phyloP scores from a whole-genome alignment of 1,284 basidiomycete genomes.

The Sanguinoderma infundibulare region DNA sequence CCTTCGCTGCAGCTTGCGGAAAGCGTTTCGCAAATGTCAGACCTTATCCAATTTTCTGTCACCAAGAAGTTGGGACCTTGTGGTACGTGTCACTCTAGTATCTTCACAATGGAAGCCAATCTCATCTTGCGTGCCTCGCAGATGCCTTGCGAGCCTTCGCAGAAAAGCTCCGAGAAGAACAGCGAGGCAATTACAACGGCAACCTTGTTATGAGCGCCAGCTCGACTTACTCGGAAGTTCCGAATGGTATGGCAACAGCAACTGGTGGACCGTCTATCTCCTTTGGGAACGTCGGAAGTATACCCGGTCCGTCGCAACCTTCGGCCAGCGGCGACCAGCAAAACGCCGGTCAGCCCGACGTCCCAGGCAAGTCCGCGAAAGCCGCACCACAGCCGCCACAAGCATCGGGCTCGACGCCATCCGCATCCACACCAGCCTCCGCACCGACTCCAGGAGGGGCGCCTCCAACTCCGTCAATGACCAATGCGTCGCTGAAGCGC shows the following conservation, averaged over 20 bases:
- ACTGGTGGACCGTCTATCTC: not conserved
- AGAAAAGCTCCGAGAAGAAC: slow-evolving; percentile 46
- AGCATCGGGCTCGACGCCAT: slow-evolving; percentile 46
- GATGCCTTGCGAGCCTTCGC: slow-evolving; percentile 52
- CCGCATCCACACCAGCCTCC: slow-evolving; percentile 34
- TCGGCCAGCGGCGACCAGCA: slow-evolving; percentile 43
- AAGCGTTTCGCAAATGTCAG: slow-evolving; percentile 75
- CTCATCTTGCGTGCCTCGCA: slow-evolving; percentile 20
- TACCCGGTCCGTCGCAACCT: slow-evolving; percentile 9
- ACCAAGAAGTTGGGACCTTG: slow-evolving; percentile 59
- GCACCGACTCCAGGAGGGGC: slow-evolving; percentile 38
- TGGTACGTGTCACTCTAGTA: slow-evolving; percentile 47
- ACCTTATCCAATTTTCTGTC: slow-evolving; percentile 69
- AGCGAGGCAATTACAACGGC: slow-evolving; percentile 3
- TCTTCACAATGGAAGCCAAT: not conserved
- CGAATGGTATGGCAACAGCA: not conserved
- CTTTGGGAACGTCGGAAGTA: not conserved
- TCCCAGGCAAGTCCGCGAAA: slow-evolving; percentile 59
- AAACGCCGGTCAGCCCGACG: slow-evolving; percentile 46
- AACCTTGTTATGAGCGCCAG: not conserved
- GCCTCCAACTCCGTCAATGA: slow-evolving; percentile 50
- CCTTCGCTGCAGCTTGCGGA: slow-evolving; percentile 63
- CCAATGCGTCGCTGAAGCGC: slow-evolving; percentile 64
- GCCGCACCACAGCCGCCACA: slow-evolving; percentile 44
- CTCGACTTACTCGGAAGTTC: not conserved